A percentile compares a stretch with the other conserved stretches of the same genome.
phyloP scores from a whole-genome alignment of 768 basidiomycete species.

The Rhodotorula graminis region DNA sequence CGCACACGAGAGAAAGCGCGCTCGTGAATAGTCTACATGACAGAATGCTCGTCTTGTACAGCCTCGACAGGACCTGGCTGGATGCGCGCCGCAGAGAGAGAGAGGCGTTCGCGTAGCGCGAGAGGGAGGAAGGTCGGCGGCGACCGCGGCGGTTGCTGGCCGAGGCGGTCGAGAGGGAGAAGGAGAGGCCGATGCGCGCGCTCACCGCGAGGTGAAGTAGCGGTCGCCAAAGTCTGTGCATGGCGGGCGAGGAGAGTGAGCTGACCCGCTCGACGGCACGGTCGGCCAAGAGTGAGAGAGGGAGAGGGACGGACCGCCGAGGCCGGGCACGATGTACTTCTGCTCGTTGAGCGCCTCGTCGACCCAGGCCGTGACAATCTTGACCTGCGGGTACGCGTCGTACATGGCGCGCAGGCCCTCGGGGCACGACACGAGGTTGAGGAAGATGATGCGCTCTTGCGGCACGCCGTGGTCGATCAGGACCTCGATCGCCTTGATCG shows the following conservation, averaged over 20 bases:
- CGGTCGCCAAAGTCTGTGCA: slow-evolving; percentile 33
- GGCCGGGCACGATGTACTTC: slow-evolving; percentile 40
- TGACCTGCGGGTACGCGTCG: slow-evolving; percentile 39
- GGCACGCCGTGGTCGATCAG: slow-evolving; percentile 85
- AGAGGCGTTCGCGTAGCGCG: no score
- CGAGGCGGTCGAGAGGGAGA: no score
- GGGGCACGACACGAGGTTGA: slow-evolving; percentile 44
- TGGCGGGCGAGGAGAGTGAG: neutral
- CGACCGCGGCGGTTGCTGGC: no score
- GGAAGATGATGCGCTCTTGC: slow-evolving; percentile 62
- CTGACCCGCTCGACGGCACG: no score
- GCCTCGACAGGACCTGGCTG: no score
- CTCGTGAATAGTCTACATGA: no score
- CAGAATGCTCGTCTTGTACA: no score
- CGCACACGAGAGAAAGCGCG: no score
- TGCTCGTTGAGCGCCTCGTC: slow-evolving; percentile 41
- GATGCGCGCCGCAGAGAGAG: no score
- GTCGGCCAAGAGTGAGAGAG: neutral
- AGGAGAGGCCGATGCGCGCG: no score
- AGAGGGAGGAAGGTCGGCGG: no score
- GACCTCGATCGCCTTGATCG: slow-evolving; percentile 94
- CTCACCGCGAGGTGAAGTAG: slow-evolving; percentile 32
- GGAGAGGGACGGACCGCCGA: slow-evolving; percentile 18
- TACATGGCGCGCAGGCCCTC: slow-evolving; percentile 41
- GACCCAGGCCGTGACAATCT: slow-evolving; percentile 44